Conservation (phyloP, 345 rosid genomes). For the Sonneratia alba region DNA sequence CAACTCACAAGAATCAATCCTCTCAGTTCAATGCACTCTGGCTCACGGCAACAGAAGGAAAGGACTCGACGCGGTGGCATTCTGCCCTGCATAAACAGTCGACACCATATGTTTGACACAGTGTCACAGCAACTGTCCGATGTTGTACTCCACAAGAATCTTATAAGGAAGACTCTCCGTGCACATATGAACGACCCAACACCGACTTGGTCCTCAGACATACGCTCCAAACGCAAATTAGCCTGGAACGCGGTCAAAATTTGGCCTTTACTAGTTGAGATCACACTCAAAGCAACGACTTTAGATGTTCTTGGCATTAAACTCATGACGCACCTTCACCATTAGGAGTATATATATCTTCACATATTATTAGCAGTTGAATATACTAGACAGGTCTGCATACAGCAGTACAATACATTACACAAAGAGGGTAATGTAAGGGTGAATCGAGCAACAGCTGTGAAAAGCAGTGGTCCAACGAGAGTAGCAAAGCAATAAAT, state of each 20-base stretch:
- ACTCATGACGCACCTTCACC: no score
- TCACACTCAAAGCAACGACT: no score
- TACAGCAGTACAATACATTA: not conserved
- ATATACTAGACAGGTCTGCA: not conserved
- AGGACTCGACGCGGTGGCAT: not conserved
- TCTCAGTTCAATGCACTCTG: not conserved
- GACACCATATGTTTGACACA: not conserved
- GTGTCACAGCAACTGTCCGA: no score
- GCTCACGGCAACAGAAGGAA: not conserved
- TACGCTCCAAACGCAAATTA: no score
- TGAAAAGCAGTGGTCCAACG: not conserved
- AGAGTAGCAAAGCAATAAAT: not conserved
- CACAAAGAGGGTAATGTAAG: not conserved
- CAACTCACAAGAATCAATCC: no score
- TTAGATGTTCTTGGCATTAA: no score
- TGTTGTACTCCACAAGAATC: no score
- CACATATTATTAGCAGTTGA: not conserved
- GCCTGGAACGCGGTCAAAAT: no score
- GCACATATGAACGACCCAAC: no score
- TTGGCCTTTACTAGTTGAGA: no score
- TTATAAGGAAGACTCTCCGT: no score
- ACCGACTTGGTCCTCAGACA: no score
- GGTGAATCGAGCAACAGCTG: not conserved
- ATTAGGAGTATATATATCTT: not conserved
- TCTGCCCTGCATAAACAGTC: not conserved